phyloP scores from a whole-genome alignment of 2,329 filamentous ascomycete species.

The Xylaria sp. region DNA sequence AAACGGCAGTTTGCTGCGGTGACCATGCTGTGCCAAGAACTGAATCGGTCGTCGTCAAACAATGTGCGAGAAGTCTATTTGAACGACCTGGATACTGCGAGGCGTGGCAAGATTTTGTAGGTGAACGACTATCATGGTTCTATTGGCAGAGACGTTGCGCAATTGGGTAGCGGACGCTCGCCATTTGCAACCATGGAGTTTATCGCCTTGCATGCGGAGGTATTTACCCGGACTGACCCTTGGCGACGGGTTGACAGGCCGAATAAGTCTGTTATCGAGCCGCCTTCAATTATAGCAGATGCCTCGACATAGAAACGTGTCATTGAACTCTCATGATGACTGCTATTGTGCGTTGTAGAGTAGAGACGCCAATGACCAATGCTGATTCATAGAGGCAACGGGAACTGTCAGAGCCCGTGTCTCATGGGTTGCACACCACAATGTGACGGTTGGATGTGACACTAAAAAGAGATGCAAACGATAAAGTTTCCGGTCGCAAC shows the following conservation, averaged over 20 bases:
- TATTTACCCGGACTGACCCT: slow-evolving; percentile 29
- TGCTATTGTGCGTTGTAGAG: neutral
- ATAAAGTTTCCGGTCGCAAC: neutral
- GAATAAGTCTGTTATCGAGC: slow-evolving; percentile 3
- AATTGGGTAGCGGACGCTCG: slow-evolving; percentile 27
- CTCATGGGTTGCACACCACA: neutral
- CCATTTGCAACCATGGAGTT: slow-evolving; percentile 22
- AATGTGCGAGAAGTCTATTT: slow-evolving; percentile 17
- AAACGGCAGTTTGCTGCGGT: slow-evolving; percentile 31
- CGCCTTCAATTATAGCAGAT: neutral
- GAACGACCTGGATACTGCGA: slow-evolving; percentile 15
- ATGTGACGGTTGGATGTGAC: neutral
- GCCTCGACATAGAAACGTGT: neutral
- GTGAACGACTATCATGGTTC: neutral
- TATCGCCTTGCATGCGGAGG: slow-evolving; percentile 5
- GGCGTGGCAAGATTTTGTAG: slow-evolving; percentile 11
- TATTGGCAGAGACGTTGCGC: slow-evolving; percentile 26
- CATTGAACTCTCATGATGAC: neutral
- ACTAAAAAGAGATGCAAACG: neutral
- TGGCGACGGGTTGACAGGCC: neutral
- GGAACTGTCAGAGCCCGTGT: neutral
- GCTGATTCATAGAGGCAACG: neutral
- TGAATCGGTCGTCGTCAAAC: slow-evolving; percentile 16
- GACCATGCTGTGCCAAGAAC: slow-evolving; percentile 25
- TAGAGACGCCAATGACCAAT: neutral